phyloP scores from a whole-genome alignment of 2,329 filamentous ascomycete species.

The Aspergillus costaricaensis region DNA sequence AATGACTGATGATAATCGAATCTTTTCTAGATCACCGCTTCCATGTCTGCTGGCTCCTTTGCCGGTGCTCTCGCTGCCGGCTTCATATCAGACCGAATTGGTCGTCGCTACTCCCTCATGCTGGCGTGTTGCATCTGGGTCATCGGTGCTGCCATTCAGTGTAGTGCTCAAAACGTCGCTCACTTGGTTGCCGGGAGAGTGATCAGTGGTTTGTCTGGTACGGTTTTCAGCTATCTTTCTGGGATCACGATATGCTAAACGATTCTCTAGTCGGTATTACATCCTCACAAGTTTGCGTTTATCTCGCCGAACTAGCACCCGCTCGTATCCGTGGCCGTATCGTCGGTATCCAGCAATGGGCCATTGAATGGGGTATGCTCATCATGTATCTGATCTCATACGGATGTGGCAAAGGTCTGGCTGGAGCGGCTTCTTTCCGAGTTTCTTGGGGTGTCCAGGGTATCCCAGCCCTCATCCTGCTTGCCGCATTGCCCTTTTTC shows the following conservation, averaged over 20 bases:
- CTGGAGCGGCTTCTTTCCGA: constrained; percentile 53
- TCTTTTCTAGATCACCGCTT: constrained; percentile 60
- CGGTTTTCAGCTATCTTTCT: not conserved
- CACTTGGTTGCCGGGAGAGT: constrained; percentile 53
- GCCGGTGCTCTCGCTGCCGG: constrained; percentile 56
- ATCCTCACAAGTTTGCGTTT: constrained; percentile 48
- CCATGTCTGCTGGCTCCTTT: constrained; percentile 72
- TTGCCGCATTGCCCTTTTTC: constrained; percentile 58
- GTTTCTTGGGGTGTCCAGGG: constrained; percentile 66
- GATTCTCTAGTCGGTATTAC: constrained; percentile 41
- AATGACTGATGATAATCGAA: constrained; percentile 25
- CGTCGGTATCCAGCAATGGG: constrained; percentile 49
- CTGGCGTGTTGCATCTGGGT: constrained; percentile 36
- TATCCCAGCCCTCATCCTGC: constrained; percentile 59
- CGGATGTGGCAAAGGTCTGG: constrained; percentile 36
- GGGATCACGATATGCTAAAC: not conserved
- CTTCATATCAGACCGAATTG: constrained; percentile 37
- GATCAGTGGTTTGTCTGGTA: constrained; percentile 41
- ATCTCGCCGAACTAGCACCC: constrained; percentile 47
- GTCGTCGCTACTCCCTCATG: constrained; percentile 46
- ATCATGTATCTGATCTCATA: constrained; percentile 49
- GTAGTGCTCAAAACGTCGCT: constrained; percentile 34
- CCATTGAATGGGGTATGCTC: constrained; percentile 47
- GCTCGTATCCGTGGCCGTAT: constrained; percentile 45
- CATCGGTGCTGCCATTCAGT: constrained; percentile 38